A percentile compares a stretch with the other conserved stretches of the same genome.
Conservation (phyloP, 2,329 filamentous ascomycete genomes). For the Geoglossum cookeanum region DNA sequence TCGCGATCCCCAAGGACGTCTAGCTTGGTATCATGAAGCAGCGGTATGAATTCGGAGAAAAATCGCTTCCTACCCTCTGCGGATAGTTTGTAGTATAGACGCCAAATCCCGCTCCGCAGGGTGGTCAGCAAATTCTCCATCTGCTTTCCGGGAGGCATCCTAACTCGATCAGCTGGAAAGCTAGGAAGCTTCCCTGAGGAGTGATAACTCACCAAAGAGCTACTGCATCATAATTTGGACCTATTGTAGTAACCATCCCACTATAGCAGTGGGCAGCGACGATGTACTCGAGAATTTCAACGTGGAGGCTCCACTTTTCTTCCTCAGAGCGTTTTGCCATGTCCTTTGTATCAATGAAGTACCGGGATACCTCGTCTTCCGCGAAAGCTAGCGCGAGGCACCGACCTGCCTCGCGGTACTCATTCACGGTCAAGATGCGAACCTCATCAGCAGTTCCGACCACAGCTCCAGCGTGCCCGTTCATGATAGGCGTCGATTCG, state of each 20-base stretch:
- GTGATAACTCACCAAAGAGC: slow-evolving; percentile 48
- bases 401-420: slow-evolving; percentile 51
- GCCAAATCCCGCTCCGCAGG: slow-evolving; percentile 59
- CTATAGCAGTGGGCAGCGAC: slow-evolving; percentile 56
- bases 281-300: slow-evolving; percentile 59
- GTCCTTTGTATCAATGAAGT: slow-evolving; percentile 56
- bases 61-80: slow-evolving; percentile 53
- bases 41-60: slow-evolving; percentile 57
- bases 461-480: slow-evolving; percentile 7
- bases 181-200: neutral
- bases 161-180: slow-evolving; percentile 16
- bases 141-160: slow-evolving; percentile 56
- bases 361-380: slow-evolving; percentile 52
- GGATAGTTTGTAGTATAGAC: slow-evolving; percentile 55
- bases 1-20: slow-evolving; percentile 49
- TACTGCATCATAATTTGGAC: slow-evolving; percentile 57
- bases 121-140: slow-evolving; percentile 13
- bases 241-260: slow-evolving; percentile 55
- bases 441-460: slow-evolving; percentile 3
- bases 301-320: slow-evolving; percentile 56
- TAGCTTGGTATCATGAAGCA: slow-evolving; percentile 53
- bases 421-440: slow-evolving; percentile 33
- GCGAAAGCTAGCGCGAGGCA: slow-evolving; percentile 63
- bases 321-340: slow-evolving; percentile 41
- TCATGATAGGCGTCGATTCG: slow-evolving; percentile 22